phyloP scores from a whole-genome alignment of 805 yeast species.

The Metschnikowia amazonensis region DNA sequence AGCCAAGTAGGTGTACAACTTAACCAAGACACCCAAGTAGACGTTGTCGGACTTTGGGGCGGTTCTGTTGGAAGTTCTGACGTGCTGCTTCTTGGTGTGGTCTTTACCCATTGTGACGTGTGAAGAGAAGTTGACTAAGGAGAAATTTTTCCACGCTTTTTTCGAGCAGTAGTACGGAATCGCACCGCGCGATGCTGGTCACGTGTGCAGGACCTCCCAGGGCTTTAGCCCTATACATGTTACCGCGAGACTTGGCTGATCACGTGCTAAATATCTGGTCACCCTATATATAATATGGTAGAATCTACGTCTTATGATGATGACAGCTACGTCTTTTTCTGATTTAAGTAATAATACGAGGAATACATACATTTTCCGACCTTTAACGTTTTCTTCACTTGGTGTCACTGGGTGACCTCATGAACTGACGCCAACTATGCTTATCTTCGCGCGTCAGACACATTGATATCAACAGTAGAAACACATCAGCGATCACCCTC shows the following conservation, averaged over 20 bases:
- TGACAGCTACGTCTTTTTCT: not conserved
- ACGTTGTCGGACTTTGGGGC: slow-evolving; percentile 99
- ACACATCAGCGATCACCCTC: not conserved
- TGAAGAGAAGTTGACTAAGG: slow-evolving; percentile 15
- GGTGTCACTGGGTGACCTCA: not conserved
- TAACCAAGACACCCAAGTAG: slow-evolving; percentile 96
- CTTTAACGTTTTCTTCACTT: not conserved
- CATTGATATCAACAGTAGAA: not conserved
- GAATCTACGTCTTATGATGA: not conserved
- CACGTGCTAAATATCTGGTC: not conserved
- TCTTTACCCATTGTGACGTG: slow-evolving; percentile 81
- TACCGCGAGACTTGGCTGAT: not conserved
- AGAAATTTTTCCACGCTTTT: slow-evolving; percentile 8
- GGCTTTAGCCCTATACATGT: not conserved
- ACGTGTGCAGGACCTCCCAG: not conserved
- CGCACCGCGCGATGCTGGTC: not conserved
- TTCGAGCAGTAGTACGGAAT: slow-evolving; percentile 1
- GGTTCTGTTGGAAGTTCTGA: slow-evolving; percentile 91
- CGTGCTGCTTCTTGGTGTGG: slow-evolving; percentile 95
- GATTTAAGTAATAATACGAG: no score
- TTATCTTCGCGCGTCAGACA: slow-evolving; percentile 1
- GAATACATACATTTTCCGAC: not conserved
- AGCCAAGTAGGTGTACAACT: slow-evolving; percentile 98
- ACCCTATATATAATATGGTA: not conserved
- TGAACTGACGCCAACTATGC: not conserved